A percentile compares a stretch with the other conserved stretches of the same genome.
These are phyloP conservation scores for Noccaea caerulescens DNA, from an alignment of 345 rosid species.

Conservation along the genomic window DNA sequence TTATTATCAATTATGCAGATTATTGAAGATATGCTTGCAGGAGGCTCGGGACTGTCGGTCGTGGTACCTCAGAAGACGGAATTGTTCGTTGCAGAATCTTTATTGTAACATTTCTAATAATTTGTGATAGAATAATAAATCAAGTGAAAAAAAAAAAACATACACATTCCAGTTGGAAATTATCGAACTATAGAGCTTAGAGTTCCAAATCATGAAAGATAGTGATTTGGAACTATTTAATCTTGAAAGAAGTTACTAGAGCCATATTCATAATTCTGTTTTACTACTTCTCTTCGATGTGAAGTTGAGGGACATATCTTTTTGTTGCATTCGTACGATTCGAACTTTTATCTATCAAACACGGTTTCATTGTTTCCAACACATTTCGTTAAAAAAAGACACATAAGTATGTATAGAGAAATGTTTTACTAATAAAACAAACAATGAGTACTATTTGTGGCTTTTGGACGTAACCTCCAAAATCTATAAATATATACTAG, in stretches of 20 bases:
- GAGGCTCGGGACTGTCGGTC: no score
- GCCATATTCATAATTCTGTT: neutral
- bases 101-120: no score
- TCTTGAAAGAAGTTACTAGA: slow-evolving; percentile 3
- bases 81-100: no score
- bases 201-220: neutral
- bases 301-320: neutral
- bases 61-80: no score
- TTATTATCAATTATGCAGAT: no score
- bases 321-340: slow-evolving; percentile 4
- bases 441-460: no score
- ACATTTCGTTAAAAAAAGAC: neutral
- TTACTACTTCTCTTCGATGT: slow-evolving; percentile 11
- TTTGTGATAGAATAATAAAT: no score
- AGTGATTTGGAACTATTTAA: neutral
- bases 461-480: neutral
- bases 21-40: no score
- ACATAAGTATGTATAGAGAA: neutral
- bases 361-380: neutral
- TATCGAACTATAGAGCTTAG: neutral
- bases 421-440: neutral
- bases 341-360: neutral
- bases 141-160: no score
- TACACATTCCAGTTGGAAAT: slow-evolving; percentile 12
- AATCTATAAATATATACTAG: no score